These are phyloP conservation scores for Fusarium oxysporum DNA, from an alignment of 2,329 filamentous ascomycete species.

Conservation along the genomic window DNA sequence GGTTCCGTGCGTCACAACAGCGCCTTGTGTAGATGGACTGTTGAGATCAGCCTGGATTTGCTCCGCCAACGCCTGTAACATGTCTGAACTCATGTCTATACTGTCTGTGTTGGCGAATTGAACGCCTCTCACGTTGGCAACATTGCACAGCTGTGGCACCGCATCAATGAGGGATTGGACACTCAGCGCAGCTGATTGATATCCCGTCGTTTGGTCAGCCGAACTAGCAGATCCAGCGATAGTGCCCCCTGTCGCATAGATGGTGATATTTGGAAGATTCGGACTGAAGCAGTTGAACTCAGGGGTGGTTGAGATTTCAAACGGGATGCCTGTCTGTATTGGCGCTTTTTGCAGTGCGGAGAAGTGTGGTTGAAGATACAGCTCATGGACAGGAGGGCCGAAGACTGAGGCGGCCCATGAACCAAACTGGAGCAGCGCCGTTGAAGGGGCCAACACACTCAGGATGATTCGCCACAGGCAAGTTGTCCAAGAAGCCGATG, in stretches of 20 bases:
- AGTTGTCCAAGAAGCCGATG: constrained; percentile 36
- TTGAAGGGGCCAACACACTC: constrained; percentile 41
- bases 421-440: constrained; percentile 38
- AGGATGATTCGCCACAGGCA: constrained; percentile 42
- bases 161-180: constrained; percentile 64
- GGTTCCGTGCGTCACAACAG: constrained; percentile 73
- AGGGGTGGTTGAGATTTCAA: constrained; percentile 14
- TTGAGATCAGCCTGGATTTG: constrained; percentile 62
- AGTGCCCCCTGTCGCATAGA: constrained; percentile 69
- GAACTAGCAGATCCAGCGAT: constrained; percentile 65
- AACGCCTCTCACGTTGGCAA: constrained; percentile 65
- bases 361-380: constrained; percentile 35
- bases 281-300: constrained; percentile 44
- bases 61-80: constrained; percentile 61
- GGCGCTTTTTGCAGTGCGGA: constrained; percentile 33
- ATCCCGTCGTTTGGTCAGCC: constrained; percentile 59
- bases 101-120: constrained; percentile 64
- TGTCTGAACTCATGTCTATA: constrained; percentile 59
- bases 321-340: constrained; percentile 19
- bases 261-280: constrained; percentile 64
- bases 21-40: constrained; percentile 56
- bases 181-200: constrained; percentile 57
- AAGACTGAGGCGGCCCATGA: constrained; percentile 44
- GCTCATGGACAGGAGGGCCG: constrained; percentile 42
- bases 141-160: constrained; percentile 65